Base-by-base conservation (phyloP, 2,329 filamentous ascomycete species). In the Sarocladium kiliense region DNA sequence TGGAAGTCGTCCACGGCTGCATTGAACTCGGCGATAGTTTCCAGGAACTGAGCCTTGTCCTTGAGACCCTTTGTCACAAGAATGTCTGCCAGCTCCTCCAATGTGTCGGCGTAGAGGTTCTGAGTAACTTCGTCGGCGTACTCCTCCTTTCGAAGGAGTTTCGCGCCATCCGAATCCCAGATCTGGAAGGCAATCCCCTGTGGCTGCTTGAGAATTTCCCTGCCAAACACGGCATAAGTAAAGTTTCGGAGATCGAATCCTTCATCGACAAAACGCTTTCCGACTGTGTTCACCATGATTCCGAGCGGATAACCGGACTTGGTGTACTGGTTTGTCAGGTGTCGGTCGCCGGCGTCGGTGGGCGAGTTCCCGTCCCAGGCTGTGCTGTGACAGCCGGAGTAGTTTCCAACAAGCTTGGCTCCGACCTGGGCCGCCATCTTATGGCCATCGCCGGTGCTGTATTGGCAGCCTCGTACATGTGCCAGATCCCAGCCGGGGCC, bases 241-340 rank as follows among this genome's bases (percentile, higher is more conserved):
- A 81, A 87, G 63, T 88, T 88, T 2, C 84, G 73, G 59, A 87
- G 65, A 60, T 88, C 85, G 9, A 80, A 61, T 0, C 85, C 85
- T 62, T 88, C 85, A 60, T 88, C 84, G 0, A 88, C 82, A 61
- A 88, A 88, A 1, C 85, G 73, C 41, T 76, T 63, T 0, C 85
- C 85, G 0, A 77, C 62, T 0, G 66, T 65, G 60, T 88, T 88
- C 16, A 88, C 56, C 78, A 86, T 87, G 12, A 88, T 60, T 0
- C 85, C 85, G 0, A 88, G 71, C 0, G 85, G 84, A 60, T 88
- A 88, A 1, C 85, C 85, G 1, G 80, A 85, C 63, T 88, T 88
- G 6, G 85, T 88, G 62, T 79, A 86, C 64, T 87, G 78, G 61
- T 88, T 88, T 3, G 84, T 84, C 2, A 81, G 68, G n/a, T 68